Conservation (phyloP, 805 yeast species). For the Yamadazyma sp. region DNA sequence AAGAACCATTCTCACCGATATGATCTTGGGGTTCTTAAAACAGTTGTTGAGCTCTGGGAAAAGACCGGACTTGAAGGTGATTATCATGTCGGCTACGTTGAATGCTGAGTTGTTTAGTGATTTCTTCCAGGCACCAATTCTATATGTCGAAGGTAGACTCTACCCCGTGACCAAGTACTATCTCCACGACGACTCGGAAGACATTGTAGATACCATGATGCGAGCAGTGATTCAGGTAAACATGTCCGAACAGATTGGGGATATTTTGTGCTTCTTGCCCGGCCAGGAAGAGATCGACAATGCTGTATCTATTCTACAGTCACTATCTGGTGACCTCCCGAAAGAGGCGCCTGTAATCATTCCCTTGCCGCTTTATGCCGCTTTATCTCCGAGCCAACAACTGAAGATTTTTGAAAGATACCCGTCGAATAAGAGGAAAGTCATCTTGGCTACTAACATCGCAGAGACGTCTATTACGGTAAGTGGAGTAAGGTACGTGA, state of each 20-base stretch:
- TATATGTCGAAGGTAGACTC: constrained; percentile 87
- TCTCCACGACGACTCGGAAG: constrained; percentile 65
- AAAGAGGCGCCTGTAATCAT: constrained; percentile 72
- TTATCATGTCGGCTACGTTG: constrained; percentile 93
- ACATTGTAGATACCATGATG: constrained; percentile 76
- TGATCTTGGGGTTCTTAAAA: constrained; percentile 85
- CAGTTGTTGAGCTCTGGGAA: constrained; percentile 51
- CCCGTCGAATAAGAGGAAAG: constrained; percentile 70
- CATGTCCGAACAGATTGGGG: constrained; percentile 79
- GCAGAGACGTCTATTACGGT: constrained; percentile 98
- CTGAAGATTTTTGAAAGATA: constrained; percentile 71
- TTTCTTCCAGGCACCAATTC: constrained; percentile 81
- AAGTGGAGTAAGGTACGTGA: constrained; percentile 88
- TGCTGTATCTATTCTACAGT: constrained; percentile 60
- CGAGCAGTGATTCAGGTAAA: constrained; percentile 78
- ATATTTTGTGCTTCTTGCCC: constrained; percentile 86
- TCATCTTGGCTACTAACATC: constrained; percentile 89
- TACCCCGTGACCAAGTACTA: constrained; percentile 78
- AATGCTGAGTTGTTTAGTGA: constrained; percentile 84
- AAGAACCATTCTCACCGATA: constrained; percentile 87
- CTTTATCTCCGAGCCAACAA: constrained; percentile 84
- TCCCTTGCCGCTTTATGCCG: constrained; percentile 89
- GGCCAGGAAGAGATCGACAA: constrained; percentile 98
- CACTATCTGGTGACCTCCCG: constrained; percentile 64
- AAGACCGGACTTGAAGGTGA: constrained; percentile 58